Evolutionary conservation across 2,329 filamentous ascomycete species (phyloP).

Genomic region (Diaporthe citrichinensis): DNA sequence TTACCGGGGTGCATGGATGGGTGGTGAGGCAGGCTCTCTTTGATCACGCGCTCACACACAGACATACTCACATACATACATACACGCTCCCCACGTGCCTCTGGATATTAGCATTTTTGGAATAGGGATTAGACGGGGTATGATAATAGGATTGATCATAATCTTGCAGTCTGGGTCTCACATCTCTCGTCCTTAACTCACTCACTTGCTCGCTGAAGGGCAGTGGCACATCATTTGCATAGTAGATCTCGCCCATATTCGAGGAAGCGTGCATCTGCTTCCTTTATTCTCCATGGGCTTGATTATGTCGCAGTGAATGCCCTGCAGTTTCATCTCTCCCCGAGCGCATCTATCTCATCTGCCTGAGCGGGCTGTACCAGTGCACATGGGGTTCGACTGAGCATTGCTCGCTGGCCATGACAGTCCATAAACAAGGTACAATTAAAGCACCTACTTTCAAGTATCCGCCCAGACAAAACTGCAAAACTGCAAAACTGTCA

Average conservation of each 20-base stretch:
- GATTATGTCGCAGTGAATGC: accelerated
- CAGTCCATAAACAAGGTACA: not conserved
- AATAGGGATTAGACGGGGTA: conserved; percentile 25
- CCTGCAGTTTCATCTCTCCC: no score
- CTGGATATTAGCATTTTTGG: conserved; percentile 23
- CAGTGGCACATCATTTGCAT: no score
- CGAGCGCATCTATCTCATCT: not conserved
- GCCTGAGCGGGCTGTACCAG: not conserved
- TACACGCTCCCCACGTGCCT: not conserved
- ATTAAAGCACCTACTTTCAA: no score
- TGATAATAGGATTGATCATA: conserved; percentile 28
- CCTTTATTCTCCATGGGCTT: no score
- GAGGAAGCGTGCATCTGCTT: not conserved
- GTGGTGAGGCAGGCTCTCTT: conserved; percentile 10
- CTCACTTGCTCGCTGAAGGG: not conserved
- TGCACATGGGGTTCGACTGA: not conserved
- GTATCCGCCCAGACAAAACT: no score
- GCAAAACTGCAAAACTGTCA: no score
- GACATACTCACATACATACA: conserved; percentile 2
- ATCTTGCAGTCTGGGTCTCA: not conserved
- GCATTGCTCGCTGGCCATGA: not conserved
- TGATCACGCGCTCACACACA: not conserved
- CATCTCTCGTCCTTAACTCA: not conserved
- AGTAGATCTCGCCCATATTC: not conserved
- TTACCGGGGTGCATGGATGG: conserved; percentile 8